Conservation (phyloP, 768 basidiomycete species). For the Collybia sp. region DNA sequence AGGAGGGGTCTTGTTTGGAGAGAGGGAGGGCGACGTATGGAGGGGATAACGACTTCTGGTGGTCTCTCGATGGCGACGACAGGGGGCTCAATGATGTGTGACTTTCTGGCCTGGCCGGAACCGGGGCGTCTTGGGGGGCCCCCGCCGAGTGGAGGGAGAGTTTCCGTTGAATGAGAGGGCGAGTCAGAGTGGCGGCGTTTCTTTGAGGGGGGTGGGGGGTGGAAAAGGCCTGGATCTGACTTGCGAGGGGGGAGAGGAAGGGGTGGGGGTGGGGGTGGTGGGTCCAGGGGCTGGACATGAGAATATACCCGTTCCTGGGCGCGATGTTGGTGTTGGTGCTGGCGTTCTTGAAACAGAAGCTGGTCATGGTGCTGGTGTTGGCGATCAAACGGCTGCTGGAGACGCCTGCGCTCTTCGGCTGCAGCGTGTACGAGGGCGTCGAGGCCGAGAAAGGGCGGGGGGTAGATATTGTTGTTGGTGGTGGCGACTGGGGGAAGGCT, state of each 20-base stretch:
- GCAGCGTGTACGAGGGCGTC: slow-evolving; percentile 73
- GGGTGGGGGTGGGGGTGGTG: slow-evolving; percentile 8
- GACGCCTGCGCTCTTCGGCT: slow-evolving; percentile 56
- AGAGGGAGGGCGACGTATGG: background rate
- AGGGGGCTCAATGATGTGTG: no score
- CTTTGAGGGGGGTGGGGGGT: slow-evolving; percentile 21
- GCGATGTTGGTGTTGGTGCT: slow-evolving; percentile 15
- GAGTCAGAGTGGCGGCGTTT: slow-evolving; percentile 41
- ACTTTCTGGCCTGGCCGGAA: slow-evolving; percentile 13
- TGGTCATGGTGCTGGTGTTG: slow-evolving; percentile 16
- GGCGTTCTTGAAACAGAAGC: slow-evolving; percentile 17
- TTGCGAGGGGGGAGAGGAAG: slow-evolving; percentile 2
- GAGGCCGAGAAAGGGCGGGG: slow-evolving; percentile 31
- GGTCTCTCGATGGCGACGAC: no score
- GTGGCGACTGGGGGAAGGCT: background rate
- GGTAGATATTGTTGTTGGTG: slow-evolving; percentile 2
- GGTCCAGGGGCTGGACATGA: slow-evolving; percentile 10
- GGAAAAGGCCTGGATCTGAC: slow-evolving; percentile 2
- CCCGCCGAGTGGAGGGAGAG: background rate
- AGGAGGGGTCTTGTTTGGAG: slow-evolving; percentile 7
- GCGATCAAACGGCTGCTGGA: slow-evolving; percentile 25
- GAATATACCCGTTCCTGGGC: slow-evolving; percentile 12
- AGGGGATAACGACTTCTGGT: background rate
- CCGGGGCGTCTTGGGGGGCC: slow-evolving; percentile 4
- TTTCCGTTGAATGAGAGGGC: slow-evolving; percentile 15